Evolutionary conservation across 129 eudicot species (phyloP), one percentile per base, ranked within the genome.

Genomic region (Saussurea involucrata): DNA sequence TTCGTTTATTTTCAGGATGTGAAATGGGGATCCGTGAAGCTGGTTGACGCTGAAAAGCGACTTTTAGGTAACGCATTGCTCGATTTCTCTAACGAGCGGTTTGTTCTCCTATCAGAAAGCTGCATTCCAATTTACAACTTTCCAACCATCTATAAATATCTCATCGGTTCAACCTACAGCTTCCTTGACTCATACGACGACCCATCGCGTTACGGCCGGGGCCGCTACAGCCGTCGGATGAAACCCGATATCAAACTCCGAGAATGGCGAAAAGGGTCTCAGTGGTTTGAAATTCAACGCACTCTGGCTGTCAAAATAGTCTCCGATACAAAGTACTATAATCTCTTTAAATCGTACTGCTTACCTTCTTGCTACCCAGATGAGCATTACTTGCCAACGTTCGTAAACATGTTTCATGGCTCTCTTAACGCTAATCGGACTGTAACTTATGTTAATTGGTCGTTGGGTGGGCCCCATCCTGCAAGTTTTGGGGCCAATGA

Each of bases 221-320:
- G 98, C 60, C 95, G 98, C 12, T 93, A 93, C 79, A 90, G 84
- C 80, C 90, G 93, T 2, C 75, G 76, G 6, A 90, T 93, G 98
- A 55, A 32, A 49, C 97, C 98, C 1, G 85, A 76, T 57, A 89
- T 93, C 60, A 79, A 67, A 61, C 92, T 89, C 5, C 42, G 78
- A 36, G 89, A 93, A 53, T 93, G 98, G 98, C 81, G 98, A 63
- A 93, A 93, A 83, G 98, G 98, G 80, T 90, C 98, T 36, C 97
- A 93, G 34, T 93, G 98, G 98, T 93, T 93, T 24, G 97, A 93
- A 85, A 70, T 93, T 7, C 87, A 82, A 20, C 95, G 98, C 13
- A 61, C 71, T 5, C 58, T 93, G n/a, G 98, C 97, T 22, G 36
- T 86, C 46, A 74, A 74, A 60, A 55, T 90, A 76, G 81, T 93